phyloP scores from a whole-genome alignment of 2,329 filamentous ascomycete species.

The Paracorniculantispora psalliotae region DNA sequence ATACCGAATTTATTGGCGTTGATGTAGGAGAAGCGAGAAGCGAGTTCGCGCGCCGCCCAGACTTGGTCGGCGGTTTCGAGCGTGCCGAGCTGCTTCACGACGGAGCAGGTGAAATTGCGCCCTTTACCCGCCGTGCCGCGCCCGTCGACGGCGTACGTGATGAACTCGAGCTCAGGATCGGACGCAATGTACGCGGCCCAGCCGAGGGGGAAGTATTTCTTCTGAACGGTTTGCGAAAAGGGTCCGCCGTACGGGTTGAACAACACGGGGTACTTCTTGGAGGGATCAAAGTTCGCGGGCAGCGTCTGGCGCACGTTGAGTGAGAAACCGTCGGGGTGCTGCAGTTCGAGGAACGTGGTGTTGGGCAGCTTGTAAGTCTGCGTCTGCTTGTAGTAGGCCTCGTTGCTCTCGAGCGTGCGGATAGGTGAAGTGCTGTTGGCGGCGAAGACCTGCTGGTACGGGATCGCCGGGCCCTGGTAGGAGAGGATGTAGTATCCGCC shows the following conservation, averaged over 20 bases:
- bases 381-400: slow-evolving; percentile 49
- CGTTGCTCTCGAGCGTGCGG: slow-evolving; percentile 56
- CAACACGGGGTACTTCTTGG: slow-evolving; percentile 60
- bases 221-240: slow-evolving; percentile 55
- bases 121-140: slow-evolving; percentile 63
- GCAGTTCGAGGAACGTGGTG: slow-evolving; percentile 58
- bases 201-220: slow-evolving; percentile 48
- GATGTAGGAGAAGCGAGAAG: slow-evolving; percentile 46
- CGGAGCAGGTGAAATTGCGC: slow-evolving; percentile 54
- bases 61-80: slow-evolving; percentile 64
- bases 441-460: slow-evolving; percentile 63
- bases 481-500: slow-evolving; percentile 61
- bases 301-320: slow-evolving; percentile 62
- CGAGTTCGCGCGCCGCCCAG: slow-evolving; percentile 57
- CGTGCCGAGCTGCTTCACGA: slow-evolving; percentile 55
- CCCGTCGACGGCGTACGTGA: slow-evolving; percentile 64
- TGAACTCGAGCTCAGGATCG: slow-evolving; percentile 62
- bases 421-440: slow-evolving; percentile 50
- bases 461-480: slow-evolving; percentile 62
- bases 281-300: slow-evolving; percentile 57
- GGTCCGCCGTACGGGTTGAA: slow-evolving; percentile 67
- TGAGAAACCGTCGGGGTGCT: slow-evolving; percentile 55
- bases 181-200: slow-evolving; percentile 62
- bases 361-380: slow-evolving; percentile 58
- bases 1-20: slow-evolving; percentile 58